phyloP scores from a whole-genome alignment of 2,329 filamentous ascomycete genomes.

The Erysiphe pulchra region DNA sequence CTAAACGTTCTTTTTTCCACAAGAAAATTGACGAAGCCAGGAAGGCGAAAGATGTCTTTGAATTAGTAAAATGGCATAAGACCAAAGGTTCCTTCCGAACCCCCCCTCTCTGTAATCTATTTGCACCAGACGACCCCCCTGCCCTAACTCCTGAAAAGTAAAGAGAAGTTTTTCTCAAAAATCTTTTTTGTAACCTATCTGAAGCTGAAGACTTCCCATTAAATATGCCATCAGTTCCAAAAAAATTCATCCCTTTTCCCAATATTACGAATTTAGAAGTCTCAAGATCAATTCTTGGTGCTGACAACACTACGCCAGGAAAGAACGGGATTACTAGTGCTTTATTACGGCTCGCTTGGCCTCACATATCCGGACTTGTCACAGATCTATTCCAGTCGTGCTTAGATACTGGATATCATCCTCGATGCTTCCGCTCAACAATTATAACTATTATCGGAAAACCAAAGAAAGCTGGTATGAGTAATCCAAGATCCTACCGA shows the following conservation, averaged over 20 bases:
- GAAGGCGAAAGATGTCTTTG: neutral
- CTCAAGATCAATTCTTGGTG: neutral
- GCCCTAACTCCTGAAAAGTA: neutral
- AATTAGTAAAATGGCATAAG: neutral
- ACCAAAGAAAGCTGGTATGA: neutral
- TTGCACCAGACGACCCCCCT: neutral
- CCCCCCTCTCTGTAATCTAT: neutral
- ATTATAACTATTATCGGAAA: neutral
- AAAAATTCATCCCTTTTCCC: neutral
- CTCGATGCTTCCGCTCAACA: neutral
- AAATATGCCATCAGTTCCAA: neutral
- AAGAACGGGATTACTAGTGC: neutral
- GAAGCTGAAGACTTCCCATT: neutral
- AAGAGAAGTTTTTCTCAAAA: neutral
- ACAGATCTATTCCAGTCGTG: neutral
- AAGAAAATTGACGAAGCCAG: neutral
- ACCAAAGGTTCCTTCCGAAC: neutral
- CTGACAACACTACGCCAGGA: neutral
- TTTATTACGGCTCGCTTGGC: neutral
- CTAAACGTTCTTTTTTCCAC: neutral
- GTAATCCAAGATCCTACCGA: neutral
- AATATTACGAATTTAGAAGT: neutral
- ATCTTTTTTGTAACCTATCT: neutral
- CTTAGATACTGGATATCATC: neutral
- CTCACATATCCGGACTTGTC: neutral